Evolutionary conservation across 2,329 filamentous ascomycete genomes (phyloP).

Genomic region (Emydomyces testavorans): DNA sequence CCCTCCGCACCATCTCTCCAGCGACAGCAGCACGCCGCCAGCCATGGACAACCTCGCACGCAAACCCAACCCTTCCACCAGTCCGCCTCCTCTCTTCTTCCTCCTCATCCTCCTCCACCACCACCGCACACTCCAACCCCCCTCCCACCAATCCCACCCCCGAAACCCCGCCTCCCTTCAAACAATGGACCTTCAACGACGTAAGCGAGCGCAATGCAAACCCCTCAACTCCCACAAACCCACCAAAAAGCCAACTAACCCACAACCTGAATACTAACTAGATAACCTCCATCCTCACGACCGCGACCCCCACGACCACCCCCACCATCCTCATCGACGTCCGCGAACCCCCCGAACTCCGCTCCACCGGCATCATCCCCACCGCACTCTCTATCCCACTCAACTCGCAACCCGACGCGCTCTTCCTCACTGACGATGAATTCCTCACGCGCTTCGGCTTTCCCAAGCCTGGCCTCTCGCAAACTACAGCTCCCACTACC

Average conservation of each 20-base stretch:
- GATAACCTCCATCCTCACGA: conserved; percentile 31
- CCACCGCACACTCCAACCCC: not conserved
- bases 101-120: no score
- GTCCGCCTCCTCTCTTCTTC: conserved; percentile 8
- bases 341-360: conserved; percentile 39
- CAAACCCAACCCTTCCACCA: not conserved
- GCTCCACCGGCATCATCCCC: conserved; percentile 52
- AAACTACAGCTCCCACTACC: no score
- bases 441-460: conserved; percentile 78
- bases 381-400: conserved; percentile 73
- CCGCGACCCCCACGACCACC: conserved; percentile 18
- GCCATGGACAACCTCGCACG: not conserved
- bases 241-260: not conserved
- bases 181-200: conserved; percentile 17
- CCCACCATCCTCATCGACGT: conserved; percentile 36
- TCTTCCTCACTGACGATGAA: conserved; percentile 63
- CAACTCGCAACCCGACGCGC: conserved; percentile 61
- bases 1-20: not conserved
- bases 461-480: conserved; percentile 51
- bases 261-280: conserved; percentile 13
- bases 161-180: conserved; percentile 5
- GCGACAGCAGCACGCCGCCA: not conserved
- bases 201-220: no score
- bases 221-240: not conserved
- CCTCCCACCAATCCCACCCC: not conserved